A percentile compares a stretch with the other conserved stretches of the same genome.
Evolutionary conservation across 495 filamentous ascomycete species (phyloP).

Genomic region (Aspergillus avenaceus): DNA sequence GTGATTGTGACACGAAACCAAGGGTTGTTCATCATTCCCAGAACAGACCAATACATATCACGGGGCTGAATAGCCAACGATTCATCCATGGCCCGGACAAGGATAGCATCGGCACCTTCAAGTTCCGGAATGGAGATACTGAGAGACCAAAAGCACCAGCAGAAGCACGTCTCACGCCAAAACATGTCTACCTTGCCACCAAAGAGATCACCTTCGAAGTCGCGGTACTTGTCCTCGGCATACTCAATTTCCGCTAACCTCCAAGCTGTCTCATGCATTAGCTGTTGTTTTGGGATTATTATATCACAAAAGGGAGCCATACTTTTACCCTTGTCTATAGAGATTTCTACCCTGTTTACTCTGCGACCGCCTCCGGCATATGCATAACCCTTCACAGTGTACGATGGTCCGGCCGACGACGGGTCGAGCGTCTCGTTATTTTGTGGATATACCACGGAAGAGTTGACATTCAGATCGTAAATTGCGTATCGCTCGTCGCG

Average conservation of each 20-base stretch:
- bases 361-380: constrained; percentile 88
- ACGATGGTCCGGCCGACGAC: constrained; percentile 43
- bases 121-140: constrained; percentile 64
- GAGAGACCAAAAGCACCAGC: constrained; percentile 93
- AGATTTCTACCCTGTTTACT: constrained; percentile 79
- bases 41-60: constrained; percentile 95
- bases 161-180: constrained; percentile 78
- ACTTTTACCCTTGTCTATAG: constrained; percentile 74
- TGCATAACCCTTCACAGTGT: constrained; percentile 76
- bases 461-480: constrained; percentile 89
- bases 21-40: constrained; percentile 99
- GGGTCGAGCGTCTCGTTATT: constrained; percentile 72
- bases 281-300: not conserved
- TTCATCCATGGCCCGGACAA: constrained; percentile 91
- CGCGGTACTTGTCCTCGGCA: constrained; percentile 81
- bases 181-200: constrained; percentile 80
- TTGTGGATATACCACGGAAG: constrained; percentile 74
- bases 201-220: constrained; percentile 62
- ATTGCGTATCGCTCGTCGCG: constrained; percentile 91
- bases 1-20: constrained; percentile 85
- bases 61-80: constrained; percentile 80
- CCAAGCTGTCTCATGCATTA: constrained; percentile 53
- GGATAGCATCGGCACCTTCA: constrained; percentile 61
- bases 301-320: not conserved
- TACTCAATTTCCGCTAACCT: constrained; percentile 76